These are phyloP conservation scores for Lolium rigidum DNA, from an alignment of 176 grass and related monocot species.

Conservation along the genomic window DNA sequence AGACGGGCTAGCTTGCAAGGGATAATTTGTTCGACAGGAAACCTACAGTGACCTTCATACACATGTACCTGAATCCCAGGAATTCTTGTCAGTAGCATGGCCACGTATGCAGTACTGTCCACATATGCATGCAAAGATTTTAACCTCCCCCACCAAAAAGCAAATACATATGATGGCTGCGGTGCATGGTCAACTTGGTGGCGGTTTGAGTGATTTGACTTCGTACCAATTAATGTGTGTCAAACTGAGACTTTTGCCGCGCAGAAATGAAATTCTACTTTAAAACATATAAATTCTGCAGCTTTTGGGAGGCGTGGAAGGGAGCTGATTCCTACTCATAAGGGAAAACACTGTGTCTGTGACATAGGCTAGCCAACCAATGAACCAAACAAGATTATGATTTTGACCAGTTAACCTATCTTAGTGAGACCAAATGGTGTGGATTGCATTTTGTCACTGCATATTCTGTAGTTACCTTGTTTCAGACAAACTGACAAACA, in stretches of 20 bases:
- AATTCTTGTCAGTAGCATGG: slow-evolving; percentile 20
- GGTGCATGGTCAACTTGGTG: slow-evolving; percentile 45
- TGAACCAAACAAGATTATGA: slow-evolving; percentile 4
- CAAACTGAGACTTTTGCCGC: slow-evolving; percentile 36
- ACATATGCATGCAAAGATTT: slow-evolving; percentile 34
- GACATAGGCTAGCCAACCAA: slow-evolving; percentile 33
- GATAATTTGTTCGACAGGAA: slow-evolving; percentile 42
- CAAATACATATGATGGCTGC: slow-evolving; percentile 38
- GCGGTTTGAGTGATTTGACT: slow-evolving; percentile 8
- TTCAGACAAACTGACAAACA: slow-evolving; percentile 26
- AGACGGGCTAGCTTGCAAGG: slow-evolving; percentile 5
- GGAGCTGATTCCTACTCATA: slow-evolving; percentile 29
- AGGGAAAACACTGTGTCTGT: slow-evolving; percentile 25
- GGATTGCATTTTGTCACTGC: slow-evolving; percentile 26
- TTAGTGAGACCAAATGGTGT: slow-evolving; percentile 21
- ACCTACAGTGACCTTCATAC: neutral
- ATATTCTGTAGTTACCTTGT: slow-evolving; percentile 32
- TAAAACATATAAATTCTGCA: neutral
- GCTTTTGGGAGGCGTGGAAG: slow-evolving; percentile 9
- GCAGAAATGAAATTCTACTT: neutral
- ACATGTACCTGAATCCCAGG: slow-evolving; percentile 14
- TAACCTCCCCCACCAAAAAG: slow-evolving; percentile 43
- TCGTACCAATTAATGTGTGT: slow-evolving; percentile 33
- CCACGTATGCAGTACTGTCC: slow-evolving; percentile 46
- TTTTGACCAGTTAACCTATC: slow-evolving; percentile 38